Evolutionary conservation across 805 yeast species (phyloP), one percentile per base, ranked within the genome.

Genomic region (Teunomyces lycoperdinae): DNA sequence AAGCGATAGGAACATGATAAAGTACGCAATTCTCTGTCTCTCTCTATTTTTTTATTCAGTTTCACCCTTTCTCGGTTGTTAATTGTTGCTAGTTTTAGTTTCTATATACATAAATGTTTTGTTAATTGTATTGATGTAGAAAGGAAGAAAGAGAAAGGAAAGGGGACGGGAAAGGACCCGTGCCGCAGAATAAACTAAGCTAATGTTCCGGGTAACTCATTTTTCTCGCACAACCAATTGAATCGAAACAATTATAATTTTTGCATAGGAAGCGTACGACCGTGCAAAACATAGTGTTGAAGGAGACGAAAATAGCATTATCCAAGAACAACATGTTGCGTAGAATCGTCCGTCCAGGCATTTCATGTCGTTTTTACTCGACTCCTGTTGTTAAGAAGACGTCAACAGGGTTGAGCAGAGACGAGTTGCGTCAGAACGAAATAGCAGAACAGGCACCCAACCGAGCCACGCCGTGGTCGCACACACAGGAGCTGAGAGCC

Each of bases 401-500:
- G 17, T 43, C 50, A 8, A 54, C 58, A 10, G 58, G 58, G 4
- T 51, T 54, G 31, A 48, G 54, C 47, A 52, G 44, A 41, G 56
- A 46, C 33, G 58, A 61, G 50, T 59, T 53, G 53, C 52, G 47
- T 45, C 46, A 53, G 39, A 58, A 62, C 58, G 49, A 62, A n/a
- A 51, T 59, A 29, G 71, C 70, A 42, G 62, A 76, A 55, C 96
- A 87, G 70, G 88, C 96, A 0, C 95, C 96, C 42, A 89, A 89
- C 68, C 74, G 90, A 54, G 70, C 68, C 6, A 73, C 66, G 10
- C 74, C 87, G 9, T 89, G 96, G 96, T 81, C 95, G 0, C 67
- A 71, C 7, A 75, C 83, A 5, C 96, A 89, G 69, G 77, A 71
- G 45, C 71, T 83, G 34, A 77, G 89, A 62, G 61, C 73, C 34